These are phyloP conservation scores for Vitis labrusca DNA, from an alignment of 164 flowering plant species.

Conservation along the genomic window DNA sequence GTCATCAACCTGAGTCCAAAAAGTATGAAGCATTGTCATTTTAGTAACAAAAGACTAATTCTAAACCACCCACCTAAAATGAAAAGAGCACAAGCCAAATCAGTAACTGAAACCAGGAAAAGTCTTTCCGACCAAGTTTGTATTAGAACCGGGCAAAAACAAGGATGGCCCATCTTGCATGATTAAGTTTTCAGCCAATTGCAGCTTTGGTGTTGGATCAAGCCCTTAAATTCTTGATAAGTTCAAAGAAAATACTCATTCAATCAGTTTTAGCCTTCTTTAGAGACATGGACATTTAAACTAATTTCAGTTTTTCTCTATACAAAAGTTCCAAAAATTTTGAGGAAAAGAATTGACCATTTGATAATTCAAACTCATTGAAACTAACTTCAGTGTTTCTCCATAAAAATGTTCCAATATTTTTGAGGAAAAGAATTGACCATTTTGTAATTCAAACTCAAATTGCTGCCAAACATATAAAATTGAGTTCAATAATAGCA, in stretches of 20 bases:
- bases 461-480: neutral
- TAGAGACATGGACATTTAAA: too few species aligned
- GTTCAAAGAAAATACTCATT: neutral
- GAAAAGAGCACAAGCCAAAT: neutral
- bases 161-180: neutral
- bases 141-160: neutral
- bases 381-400: too few species aligned
- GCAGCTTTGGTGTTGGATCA: neutral
- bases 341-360: too few species aligned
- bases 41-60: neutral
- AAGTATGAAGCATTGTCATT: neutral
- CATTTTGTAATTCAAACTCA: too few species aligned
- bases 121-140: neutral
- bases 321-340: too few species aligned
- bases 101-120: neutral
- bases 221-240: neutral
- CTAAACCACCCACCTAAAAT: neutral
- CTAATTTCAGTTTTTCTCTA: too few species aligned
- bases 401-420: too few species aligned
- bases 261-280: neutral
- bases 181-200: neutral
- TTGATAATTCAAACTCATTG: too few species aligned
- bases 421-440: too few species aligned
- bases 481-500: neutral
- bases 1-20: constrained; percentile 65